Evolutionary conservation across 768 basidiomycete species (phyloP).

Genomic region (Mycena maculata): DNA sequence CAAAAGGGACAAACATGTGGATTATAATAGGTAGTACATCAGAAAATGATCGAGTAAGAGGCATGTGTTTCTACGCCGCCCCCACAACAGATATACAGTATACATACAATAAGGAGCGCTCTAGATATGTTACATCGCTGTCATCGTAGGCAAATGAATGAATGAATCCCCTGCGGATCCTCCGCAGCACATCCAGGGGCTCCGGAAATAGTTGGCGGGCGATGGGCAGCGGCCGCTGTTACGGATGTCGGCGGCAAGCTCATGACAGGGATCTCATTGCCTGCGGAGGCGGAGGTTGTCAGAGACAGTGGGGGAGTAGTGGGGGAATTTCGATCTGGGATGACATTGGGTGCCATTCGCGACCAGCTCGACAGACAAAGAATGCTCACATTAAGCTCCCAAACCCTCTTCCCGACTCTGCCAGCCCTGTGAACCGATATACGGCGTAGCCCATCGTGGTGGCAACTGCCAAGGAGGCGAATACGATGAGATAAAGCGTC

Average conservation of each 20-base stretch:
- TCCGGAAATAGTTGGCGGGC: too few relatives aligned
- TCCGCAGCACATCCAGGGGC: too few relatives aligned
- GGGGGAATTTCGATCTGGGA: conserved; percentile 15
- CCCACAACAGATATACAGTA: too few relatives aligned
- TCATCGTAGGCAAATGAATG: too few relatives aligned
- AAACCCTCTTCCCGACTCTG: background rate
- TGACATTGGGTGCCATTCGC: conserved; percentile 14
- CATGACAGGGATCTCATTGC: background rate
- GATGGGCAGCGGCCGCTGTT: too few relatives aligned
- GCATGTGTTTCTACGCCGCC: too few relatives aligned
- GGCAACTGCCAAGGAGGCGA: background rate
- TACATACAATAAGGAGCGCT: too few relatives aligned
- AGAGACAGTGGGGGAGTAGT: conserved; percentile 2
- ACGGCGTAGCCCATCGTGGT: conserved; percentile 5
- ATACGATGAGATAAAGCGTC: background rate
- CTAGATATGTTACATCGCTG: background rate
- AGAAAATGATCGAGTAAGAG: too few relatives aligned
- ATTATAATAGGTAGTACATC: too few relatives aligned
- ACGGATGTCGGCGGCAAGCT: too few relatives aligned
- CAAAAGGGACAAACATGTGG: too few relatives aligned
- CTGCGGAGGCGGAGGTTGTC: conserved; percentile 9
- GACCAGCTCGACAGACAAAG: background rate
- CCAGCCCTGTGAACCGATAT: background rate
- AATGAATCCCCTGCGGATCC: too few relatives aligned
- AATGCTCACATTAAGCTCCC: conserved; percentile 13